Conservation (phyloP, 2,329 filamentous ascomycete species). For the Monosporascus sp. region DNA sequence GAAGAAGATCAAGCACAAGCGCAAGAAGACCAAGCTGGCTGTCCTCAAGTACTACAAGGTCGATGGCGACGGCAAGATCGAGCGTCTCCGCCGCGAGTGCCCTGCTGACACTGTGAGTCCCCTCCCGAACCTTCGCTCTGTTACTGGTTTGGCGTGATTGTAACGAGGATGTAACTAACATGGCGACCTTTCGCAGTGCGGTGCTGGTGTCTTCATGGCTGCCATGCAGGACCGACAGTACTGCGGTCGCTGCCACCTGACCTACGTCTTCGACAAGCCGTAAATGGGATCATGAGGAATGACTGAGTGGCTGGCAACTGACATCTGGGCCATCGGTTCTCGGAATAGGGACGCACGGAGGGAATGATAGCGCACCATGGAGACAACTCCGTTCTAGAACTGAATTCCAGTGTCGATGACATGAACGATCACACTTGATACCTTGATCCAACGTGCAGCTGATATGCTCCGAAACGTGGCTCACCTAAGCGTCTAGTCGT, state of each 20-base stretch:
- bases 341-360: not conserved
- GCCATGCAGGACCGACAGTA: constrained; percentile 99
- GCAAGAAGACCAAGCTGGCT: constrained; percentile 99
- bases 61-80: constrained; percentile 98
- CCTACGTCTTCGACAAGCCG: constrained; percentile 67
- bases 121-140: too few relatives aligned
- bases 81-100: constrained; percentile 98
- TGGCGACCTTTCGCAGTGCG: constrained; percentile 58
- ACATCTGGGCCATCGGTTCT: not conserved
- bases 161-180: constrained; percentile 27
- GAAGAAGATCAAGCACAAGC: constrained; percentile 99
- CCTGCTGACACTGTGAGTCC: constrained; percentile 76
- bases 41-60: constrained; percentile 99
- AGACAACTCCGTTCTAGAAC: not conserved
- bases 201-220: constrained; percentile 99
- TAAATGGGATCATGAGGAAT: constrained; percentile 11
- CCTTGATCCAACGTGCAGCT: too few relatives aligned
- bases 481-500: too few relatives aligned
- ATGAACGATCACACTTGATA: not conserved
- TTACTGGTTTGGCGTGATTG: not conserved
- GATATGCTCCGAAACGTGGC: too few relatives aligned
- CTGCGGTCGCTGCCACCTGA: constrained; percentile 72
- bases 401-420: not conserved
- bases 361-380: not conserved
- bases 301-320: not conserved